phyloP scores from a whole-genome alignment of 257 asterid species.

The Ajuga chamaepitys region DNA sequence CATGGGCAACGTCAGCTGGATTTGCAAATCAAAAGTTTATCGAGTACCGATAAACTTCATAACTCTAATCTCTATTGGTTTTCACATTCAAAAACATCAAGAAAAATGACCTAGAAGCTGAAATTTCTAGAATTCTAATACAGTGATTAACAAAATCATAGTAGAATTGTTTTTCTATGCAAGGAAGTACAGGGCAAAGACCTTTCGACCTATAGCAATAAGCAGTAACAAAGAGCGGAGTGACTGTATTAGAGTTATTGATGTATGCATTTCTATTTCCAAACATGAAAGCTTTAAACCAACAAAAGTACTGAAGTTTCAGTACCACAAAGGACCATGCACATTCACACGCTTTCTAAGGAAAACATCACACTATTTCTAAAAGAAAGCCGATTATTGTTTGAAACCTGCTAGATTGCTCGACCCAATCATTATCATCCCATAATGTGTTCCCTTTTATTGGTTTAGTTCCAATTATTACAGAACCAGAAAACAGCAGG shows the following conservation, averaged over 20 bases:
- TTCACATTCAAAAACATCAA: neutral
- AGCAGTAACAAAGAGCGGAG: neutral
- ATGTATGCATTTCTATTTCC: neutral
- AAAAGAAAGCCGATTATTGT: neutral
- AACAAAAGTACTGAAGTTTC: neutral
- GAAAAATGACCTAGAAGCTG: neutral
- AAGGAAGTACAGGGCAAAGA: neutral
- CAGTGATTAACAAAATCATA: neutral
- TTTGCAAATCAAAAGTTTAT: neutral
- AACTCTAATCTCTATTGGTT: neutral
- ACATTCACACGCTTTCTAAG: neutral
- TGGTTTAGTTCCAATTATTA: neutral
- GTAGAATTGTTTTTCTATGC: neutral
- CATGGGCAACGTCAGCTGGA: neutral
- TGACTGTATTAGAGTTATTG: neutral
- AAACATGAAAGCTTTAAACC: conserved; percentile 1
- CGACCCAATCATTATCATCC: neutral
- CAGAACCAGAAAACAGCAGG: neutral
- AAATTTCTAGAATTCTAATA: neutral
- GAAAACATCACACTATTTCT: neutral
- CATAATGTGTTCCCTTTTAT: neutral
- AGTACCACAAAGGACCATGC: neutral
- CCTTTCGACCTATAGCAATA: neutral
- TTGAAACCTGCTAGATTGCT: neutral
- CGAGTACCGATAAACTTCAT: no score